phyloP scores from a whole-genome alignment of 805 yeast genomes.

The Candida nanaspora region DNA sequence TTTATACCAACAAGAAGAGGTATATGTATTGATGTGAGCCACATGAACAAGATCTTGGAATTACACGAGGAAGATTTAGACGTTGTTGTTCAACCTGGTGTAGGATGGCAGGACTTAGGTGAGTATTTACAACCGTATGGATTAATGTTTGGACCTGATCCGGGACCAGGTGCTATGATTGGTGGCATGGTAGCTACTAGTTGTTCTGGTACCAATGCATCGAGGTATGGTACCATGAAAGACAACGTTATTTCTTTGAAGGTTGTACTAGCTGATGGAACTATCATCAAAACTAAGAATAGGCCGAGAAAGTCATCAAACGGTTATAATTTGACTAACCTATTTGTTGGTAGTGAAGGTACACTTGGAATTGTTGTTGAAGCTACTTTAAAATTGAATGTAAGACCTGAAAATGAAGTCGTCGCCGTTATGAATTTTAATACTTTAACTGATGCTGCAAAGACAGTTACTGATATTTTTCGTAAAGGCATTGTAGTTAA shows the following conservation, averaged over 20 bases:
- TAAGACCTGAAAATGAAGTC: slow-evolving; percentile 55
- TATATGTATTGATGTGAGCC: slow-evolving; percentile 51
- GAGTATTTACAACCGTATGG: slow-evolving; percentile 43
- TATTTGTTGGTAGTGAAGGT: slow-evolving; percentile 74
- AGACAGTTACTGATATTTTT: slow-evolving; percentile 56
- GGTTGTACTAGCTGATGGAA: slow-evolving; percentile 76
- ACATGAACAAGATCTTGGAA: slow-evolving; percentile 50
- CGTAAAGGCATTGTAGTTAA: slow-evolving; percentile 58
- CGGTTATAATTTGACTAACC: slow-evolving; percentile 71
- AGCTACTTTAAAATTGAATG: slow-evolving; percentile 64
- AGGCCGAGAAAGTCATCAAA: slow-evolving; percentile 75
- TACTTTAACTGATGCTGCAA: slow-evolving; percentile 61
- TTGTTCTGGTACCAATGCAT: slow-evolving; percentile 77
- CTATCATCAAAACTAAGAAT: slow-evolving; percentile 63
- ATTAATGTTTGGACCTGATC: slow-evolving; percentile 67
- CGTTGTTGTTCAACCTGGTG: slow-evolving; percentile 72
- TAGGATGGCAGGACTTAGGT: slow-evolving; percentile 67
- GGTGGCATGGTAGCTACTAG: slow-evolving; percentile 74
- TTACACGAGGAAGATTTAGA: slow-evolving; percentile 62
- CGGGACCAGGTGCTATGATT: slow-evolving; percentile 71
- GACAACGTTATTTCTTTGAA: slow-evolving; percentile 64
- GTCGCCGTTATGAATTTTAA: slow-evolving; percentile 68
- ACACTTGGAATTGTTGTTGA: slow-evolving; percentile 75
- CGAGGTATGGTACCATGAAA: slow-evolving; percentile 71
- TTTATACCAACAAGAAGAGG: slow-evolving; percentile 63